phyloP scores from a whole-genome alignment of 192 early-diverging fungal species.

The Lobosporangium transversale region DNA sequence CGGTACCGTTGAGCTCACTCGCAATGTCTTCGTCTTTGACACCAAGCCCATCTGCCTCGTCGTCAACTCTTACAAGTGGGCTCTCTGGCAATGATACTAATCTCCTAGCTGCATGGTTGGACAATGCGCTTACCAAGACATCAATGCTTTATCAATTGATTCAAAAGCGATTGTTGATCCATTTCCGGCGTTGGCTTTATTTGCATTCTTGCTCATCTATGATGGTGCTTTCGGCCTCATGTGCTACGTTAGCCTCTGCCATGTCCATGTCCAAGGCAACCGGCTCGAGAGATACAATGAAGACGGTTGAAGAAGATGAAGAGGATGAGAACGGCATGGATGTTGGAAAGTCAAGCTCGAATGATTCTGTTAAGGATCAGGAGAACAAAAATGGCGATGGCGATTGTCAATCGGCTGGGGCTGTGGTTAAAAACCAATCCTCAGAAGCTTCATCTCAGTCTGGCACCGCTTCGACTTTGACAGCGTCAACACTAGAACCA shows the following conservation, averaged over 20 bases:
- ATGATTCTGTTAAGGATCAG: not conserved
- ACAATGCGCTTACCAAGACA: slow-evolving; percentile 36
- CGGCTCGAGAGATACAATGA: not conserved
- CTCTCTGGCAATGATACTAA: slow-evolving; percentile 31
- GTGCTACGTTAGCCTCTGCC: slow-evolving; percentile 36
- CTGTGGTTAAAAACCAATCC: not conserved
- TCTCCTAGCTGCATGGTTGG: slow-evolving; percentile 34
- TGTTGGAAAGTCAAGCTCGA: not conserved
- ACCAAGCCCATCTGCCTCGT: not conserved
- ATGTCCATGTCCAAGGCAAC: slow-evolving; percentile 27
- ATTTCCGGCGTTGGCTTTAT: slow-evolving; percentile 47
- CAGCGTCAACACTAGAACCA: not conserved
- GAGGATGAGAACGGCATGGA: not conserved
- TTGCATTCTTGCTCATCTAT: slow-evolving; percentile 41
- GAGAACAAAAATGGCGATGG: slow-evolving; percentile 1
- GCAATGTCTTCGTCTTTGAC: not conserved
- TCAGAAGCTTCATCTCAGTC: not conserved
- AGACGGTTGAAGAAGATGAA: slow-evolving; percentile 5
- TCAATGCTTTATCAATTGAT: slow-evolving; percentile 41
- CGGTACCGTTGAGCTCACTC: not conserved
- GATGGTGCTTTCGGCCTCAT: slow-evolving; percentile 40
- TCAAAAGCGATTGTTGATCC: slow-evolving; percentile 43
- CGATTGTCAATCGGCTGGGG: not conserved
- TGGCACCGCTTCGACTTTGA: not conserved
- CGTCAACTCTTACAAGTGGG: not conserved